Conservation (phyloP, 148 eudicot species). For the Linanthus parryae region DNA sequence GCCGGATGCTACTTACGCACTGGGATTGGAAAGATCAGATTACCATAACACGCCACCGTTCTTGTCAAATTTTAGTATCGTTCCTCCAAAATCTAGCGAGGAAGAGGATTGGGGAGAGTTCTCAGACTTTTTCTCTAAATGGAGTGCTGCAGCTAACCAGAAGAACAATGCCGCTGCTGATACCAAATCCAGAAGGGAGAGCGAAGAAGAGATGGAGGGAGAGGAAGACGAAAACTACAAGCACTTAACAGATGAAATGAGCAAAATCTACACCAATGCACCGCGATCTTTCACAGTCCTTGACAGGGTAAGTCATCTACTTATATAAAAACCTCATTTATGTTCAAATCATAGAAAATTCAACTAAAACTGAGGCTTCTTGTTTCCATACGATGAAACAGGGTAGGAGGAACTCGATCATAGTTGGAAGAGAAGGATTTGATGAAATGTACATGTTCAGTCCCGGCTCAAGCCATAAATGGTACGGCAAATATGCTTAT, state of each 20-base stretch:
- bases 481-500: conserved; percentile 58
- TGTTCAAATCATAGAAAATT: too few species aligned
- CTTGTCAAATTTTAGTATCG: conserved; percentile 38
- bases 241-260: conserved; percentile 56
- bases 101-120: conserved; percentile 25
- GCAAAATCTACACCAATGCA: conserved; percentile 68
- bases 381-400: conserved; percentile 15
- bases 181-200: neutral
- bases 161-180: conserved; percentile 5
- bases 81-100: conserved; percentile 35
- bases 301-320: conserved; percentile 49
- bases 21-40: conserved; percentile 69
- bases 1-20: conserved; percentile 87
- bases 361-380: too few species aligned
- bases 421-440: conserved; percentile 54
- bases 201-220: conserved; percentile 31
- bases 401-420: conserved; percentile 78
- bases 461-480: conserved; percentile 68
- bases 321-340: neutral
- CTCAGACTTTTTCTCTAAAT: conserved; percentile 21
- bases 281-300: conserved; percentile 63
- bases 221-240: conserved; percentile 70
- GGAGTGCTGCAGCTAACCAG: conserved; percentile 12
- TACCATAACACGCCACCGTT: conserved; percentile 46
- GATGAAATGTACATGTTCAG: conserved; percentile 60